Conservation (phyloP, 23 red algal species). For the Chondrus crispus region DNA sequence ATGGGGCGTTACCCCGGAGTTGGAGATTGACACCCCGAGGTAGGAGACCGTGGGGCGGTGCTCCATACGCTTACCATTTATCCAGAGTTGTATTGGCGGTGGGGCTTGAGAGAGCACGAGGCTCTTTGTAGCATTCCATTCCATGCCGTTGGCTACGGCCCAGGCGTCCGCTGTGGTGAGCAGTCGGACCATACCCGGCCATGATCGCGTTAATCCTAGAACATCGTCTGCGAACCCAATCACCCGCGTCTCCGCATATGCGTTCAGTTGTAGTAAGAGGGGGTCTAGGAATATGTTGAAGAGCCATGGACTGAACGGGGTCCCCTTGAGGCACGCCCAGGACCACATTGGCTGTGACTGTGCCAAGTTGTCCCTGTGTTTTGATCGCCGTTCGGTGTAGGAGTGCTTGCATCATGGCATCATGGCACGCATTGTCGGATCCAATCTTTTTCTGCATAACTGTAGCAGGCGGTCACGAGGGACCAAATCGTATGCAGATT, state of each 20-base stretch:
- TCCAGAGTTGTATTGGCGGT: background rate
- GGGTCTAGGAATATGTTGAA: conserved; percentile 4
- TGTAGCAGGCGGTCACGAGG: conserved; percentile 1
- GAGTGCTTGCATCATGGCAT: background rate
- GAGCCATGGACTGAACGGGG: background rate
- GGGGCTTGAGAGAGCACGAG: background rate
- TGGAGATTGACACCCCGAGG: background rate
- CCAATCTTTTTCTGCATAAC: background rate
- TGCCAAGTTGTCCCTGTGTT: background rate
- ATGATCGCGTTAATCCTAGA: background rate
- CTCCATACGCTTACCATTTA: background rate
- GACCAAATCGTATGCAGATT: background rate
- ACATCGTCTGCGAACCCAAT: conserved; percentile 11
- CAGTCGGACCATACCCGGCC: background rate
- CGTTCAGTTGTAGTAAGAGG: background rate
- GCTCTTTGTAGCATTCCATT: background rate
- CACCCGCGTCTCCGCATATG: too few species aligned
- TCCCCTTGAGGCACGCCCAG: conserved; percentile 10
- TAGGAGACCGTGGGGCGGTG: background rate
- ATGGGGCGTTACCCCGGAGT: background rate
- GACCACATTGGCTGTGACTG: background rate
- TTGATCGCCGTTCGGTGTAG: background rate
- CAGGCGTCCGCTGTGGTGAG: background rate
- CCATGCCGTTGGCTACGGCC: background rate
- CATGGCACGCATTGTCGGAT: background rate